Percentiles rank a stretch among this genome's conserved stretches.
These are phyloP conservation scores for Phalaenopsis aphrodite DNA, from an alignment of 106 monocot species.

Conservation along the genomic window DNA sequence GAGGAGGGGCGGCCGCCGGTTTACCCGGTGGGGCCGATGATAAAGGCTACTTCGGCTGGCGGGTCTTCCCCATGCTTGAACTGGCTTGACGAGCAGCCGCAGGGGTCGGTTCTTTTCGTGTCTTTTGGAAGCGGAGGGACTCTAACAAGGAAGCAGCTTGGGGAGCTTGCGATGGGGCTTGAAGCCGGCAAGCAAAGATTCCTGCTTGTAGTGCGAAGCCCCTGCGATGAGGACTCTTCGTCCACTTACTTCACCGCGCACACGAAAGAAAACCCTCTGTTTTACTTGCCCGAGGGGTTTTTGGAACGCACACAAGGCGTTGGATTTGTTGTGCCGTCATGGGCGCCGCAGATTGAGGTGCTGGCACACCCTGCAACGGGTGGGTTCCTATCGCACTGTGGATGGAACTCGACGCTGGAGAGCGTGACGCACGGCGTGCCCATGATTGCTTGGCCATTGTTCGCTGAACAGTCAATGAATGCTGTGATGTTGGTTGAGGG, in stretches of 20 bases:
- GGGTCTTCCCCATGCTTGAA: conserved; percentile 5
- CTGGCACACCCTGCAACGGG: conserved; percentile 7
- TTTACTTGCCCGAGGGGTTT: conserved; percentile 18
- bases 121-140: conserved; percentile 36
- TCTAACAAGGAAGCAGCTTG: conserved; percentile 15
- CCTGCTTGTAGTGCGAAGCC: conserved; percentile 31
- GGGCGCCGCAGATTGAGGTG: conserved; percentile 28
- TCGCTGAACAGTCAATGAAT: conserved; percentile 41
- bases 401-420: conserved; percentile 63
- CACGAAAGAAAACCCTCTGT: conserved; percentile 13
- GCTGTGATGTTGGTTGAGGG: conserved; percentile 29
- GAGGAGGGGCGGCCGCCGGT: conserved; percentile 28
- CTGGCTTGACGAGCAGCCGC: conserved; percentile 34
- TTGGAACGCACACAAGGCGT: conserved; percentile 6
- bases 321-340: conserved; percentile 21
- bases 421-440: conserved; percentile 32
- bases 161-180: conserved; percentile 31
- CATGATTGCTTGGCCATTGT: conserved; percentile 45
- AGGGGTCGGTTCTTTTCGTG: conserved; percentile 30
- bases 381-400: conserved; percentile 45
- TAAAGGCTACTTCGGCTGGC: background rate
- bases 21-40: conserved; percentile 45
- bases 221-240: conserved; percentile 8
- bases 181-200: conserved; percentile 32
- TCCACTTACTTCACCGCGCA: conserved; percentile 13